phyloP scores from a whole-genome alignment of 371 early-diverging fungal species.

The Syncephalis plumigaleata region DNA sequence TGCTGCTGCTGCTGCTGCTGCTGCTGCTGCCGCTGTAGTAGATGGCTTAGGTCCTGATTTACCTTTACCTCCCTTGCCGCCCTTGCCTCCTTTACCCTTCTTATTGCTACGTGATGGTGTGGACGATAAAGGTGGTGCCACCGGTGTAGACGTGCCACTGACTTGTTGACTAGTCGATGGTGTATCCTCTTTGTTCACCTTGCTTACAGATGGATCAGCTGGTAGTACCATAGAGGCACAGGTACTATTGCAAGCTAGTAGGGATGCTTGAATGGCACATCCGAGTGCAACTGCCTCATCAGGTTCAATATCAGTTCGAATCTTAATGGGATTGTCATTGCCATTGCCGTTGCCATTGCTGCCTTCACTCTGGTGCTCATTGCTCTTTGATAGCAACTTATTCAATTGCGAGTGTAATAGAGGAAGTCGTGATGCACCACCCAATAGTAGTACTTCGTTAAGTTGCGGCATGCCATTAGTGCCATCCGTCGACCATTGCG shows the following conservation, averaged over 20 bases:
- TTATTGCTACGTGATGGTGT: too few relatives aligned
- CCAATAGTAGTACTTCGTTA: constrained; percentile 21
- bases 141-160: too few relatives aligned
- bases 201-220: constrained; percentile 30
- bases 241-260: constrained; percentile 23
- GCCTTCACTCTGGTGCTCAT: constrained; percentile 89
- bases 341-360: constrained; percentile 65
- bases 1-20: too few relatives aligned
- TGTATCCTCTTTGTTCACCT: constrained; percentile 14
- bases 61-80: too few relatives aligned
- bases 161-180: too few relatives aligned
- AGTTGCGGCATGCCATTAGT: background rate
- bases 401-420: background rate
- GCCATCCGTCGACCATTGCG: constrained; percentile 6
- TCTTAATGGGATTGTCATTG: constrained; percentile 27
- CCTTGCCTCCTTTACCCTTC: too few relatives aligned
- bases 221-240: constrained; percentile 30
- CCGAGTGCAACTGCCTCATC: constrained; percentile 98
- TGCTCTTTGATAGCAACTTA: constrained; percentile 27
- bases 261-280: constrained; percentile 89
- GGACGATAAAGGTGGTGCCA: too few relatives aligned
- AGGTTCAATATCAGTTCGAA: constrained; percentile 56
- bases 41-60: too few relatives aligned
- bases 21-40: too few relatives aligned
- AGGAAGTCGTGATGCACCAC: constrained; percentile 28